Evolutionary conservation across 106 monocot genomes (phyloP).

Genomic region (Allium fistulosum): DNA sequence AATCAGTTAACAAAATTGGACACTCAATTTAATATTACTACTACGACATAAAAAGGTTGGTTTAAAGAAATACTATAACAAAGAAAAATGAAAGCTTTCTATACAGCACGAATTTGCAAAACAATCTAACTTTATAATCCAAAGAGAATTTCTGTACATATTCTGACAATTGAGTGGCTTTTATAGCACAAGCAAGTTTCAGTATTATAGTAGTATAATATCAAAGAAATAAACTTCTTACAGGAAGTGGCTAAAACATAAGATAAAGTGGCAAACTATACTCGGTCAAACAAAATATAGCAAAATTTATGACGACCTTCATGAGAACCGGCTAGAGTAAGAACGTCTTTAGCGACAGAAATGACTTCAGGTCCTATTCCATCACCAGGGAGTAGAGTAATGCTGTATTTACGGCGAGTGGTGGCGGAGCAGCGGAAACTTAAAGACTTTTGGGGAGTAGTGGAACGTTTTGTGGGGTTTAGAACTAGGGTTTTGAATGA

Average conservation of each 20-base stretch:
- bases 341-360: constrained; percentile 60
- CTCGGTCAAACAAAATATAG: too few species aligned
- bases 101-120: too few species aligned
- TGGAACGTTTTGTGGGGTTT: neutral
- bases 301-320: constrained; percentile 58
- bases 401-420: constrained; percentile 32
- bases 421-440: constrained; percentile 36
- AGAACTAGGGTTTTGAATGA: constrained; percentile 17
- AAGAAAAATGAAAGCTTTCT: too few species aligned
- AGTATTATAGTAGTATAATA: constrained; percentile 18
- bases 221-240: neutral
- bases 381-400: constrained; percentile 76
- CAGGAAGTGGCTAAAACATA: too few species aligned
- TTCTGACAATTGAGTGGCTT: too few species aligned
- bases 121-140: too few species aligned
- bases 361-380: constrained; percentile 91
- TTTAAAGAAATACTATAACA: neutral
- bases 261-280: too few species aligned
- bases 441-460: neutral
- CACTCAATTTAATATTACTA: neutral
- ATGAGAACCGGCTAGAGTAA: constrained; percentile 38
- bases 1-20: neutral
- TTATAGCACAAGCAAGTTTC: constrained; percentile 26
- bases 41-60: neutral
- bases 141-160: too few species aligned